phyloP scores from a whole-genome alignment of 2,329 filamentous ascomycete species.

The Clarireedia paspali region DNA sequence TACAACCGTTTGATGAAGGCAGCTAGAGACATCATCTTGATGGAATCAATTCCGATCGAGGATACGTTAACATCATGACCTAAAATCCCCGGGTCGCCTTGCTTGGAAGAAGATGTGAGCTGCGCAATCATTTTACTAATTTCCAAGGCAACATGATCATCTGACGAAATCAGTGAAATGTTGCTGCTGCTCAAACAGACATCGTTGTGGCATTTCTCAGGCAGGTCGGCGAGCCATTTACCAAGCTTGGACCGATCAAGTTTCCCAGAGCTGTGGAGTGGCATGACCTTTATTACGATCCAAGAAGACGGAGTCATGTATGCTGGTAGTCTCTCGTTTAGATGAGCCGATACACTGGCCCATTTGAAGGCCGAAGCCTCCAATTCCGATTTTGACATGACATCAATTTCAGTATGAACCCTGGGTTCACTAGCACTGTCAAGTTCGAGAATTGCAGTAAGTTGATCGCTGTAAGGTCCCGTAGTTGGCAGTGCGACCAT shows the following conservation, averaged over 20 bases:
- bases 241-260: conserved; percentile 31
- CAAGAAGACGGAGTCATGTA: conserved; percentile 31
- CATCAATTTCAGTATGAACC: not conserved
- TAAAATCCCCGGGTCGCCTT: not conserved
- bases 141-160: not conserved
- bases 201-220: not conserved
- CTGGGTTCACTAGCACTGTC: not conserved
- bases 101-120: not conserved
- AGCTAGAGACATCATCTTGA: conserved; percentile 10
- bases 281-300: conserved; percentile 26
- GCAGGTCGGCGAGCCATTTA: conserved; percentile 6
- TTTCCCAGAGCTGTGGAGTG: conserved; percentile 29
- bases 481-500: not conserved
- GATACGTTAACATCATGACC: conserved; percentile 2
- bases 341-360: not conserved
- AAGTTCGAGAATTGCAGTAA: not conserved
- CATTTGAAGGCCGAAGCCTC: not conserved
- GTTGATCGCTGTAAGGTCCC: conserved; percentile 1
- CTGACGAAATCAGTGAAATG: not conserved
- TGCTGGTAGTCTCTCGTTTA: conserved; percentile 19
- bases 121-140: not conserved
- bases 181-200: not conserved
- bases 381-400: not conserved
- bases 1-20: conserved; percentile 8
- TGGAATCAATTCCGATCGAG: conserved; percentile 9